A percentile compares a stretch with the other conserved stretches of the same genome.
Evolutionary conservation across 768 basidiomycete species (phyloP).

Genomic region (Artomyces pyxidatus): DNA sequence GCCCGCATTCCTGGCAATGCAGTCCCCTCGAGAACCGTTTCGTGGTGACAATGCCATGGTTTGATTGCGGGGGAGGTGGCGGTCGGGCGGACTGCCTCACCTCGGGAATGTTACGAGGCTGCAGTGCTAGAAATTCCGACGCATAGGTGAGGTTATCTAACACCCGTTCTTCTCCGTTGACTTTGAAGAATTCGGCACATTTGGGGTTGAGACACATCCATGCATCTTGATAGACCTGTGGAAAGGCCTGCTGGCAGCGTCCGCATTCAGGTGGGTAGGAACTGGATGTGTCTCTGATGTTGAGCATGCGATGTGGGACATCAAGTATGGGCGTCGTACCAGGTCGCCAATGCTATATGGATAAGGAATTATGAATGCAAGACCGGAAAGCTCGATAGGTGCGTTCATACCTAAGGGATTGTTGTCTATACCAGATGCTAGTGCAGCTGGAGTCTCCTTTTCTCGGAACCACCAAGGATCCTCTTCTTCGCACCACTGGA

Average conservation of each 20-base stretch:
- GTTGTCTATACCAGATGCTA: too few relatives aligned
- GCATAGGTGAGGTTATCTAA: conserved; percentile 38
- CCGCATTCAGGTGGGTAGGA: background rate
- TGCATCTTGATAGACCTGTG: conserved; percentile 42
- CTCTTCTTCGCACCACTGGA: conserved; percentile 77
- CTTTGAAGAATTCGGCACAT: conserved; percentile 51
- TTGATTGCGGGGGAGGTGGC: conserved; percentile 20
- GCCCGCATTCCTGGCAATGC: conserved; percentile 63
- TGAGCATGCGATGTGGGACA: background rate
- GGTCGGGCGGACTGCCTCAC: conserved; percentile 33
- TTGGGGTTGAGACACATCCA: conserved; percentile 60
- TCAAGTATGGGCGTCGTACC: too few relatives aligned
- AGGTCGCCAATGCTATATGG: too few relatives aligned
- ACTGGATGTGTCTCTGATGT: background rate
- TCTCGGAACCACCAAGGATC: conserved; percentile 60
- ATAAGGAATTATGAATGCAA: too few relatives aligned
- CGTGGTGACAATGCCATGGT: conserved; percentile 31
- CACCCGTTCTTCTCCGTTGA: conserved; percentile 18
- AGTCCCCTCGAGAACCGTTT: conserved; percentile 57
- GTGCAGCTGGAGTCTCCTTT: too few relatives aligned
- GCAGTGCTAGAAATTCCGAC: conserved; percentile 34
- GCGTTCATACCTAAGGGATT: too few relatives aligned
- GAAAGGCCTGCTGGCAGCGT: conserved; percentile 38
- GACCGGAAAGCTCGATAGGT: too few relatives aligned
- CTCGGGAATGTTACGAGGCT: conserved; percentile 16